Evolutionary conservation across 192 early-diverging fungal genomes (phyloP), one percentile per base, ranked within the genome.

Genomic region (Lobosporangium transversale): DNA sequence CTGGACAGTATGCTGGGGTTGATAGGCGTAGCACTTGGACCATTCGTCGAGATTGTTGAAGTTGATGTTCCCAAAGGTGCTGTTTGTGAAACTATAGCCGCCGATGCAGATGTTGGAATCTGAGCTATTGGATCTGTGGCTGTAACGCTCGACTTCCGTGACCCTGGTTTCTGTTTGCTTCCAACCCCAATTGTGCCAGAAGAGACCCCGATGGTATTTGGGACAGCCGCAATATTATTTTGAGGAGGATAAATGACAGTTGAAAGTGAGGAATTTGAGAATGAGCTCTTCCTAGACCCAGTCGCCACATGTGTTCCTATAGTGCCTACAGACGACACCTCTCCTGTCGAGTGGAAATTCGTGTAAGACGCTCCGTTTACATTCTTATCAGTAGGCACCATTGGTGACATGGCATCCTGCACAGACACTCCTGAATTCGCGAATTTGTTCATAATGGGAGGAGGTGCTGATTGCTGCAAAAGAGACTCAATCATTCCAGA

Each of bases 261-360:
- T 32, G 73, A 76, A 1, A 76, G 59, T 0, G 73, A 65, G 4
- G 73, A 76, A 53, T 44, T 58, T 11, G 73, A 76, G 45, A 76
- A 76, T 3, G 73, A 76, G 2, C 58, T 44, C 37, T 76, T 76
- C 30, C 73, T 59, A 12, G 73, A 67, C 27, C 58, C 64, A 6
- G 27, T 37, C 18, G 69, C 45, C 17, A 53, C 21, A 3, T 42
- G 17, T 26, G 52, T 1, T 40, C 42, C 24, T 18, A 55, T 50
- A 57, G 42, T 33, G 18, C 54, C 42, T 15, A 31, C 36, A 1
- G 37, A 21, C 33, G 18, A 23, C 1, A 31, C 5, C 9, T 33
- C 36, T 15, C 36, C 20, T 21, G 52, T 26, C 5, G 61, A 31
- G 27, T 55, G 40, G 29, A 65, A 65, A 24, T 65, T 57, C 4